Evolutionary conservation across 495 filamentous ascomycete species (phyloP), one percentile per base, ranked within the genome.

Genomic region (Aspergillus bridgeri): DNA sequence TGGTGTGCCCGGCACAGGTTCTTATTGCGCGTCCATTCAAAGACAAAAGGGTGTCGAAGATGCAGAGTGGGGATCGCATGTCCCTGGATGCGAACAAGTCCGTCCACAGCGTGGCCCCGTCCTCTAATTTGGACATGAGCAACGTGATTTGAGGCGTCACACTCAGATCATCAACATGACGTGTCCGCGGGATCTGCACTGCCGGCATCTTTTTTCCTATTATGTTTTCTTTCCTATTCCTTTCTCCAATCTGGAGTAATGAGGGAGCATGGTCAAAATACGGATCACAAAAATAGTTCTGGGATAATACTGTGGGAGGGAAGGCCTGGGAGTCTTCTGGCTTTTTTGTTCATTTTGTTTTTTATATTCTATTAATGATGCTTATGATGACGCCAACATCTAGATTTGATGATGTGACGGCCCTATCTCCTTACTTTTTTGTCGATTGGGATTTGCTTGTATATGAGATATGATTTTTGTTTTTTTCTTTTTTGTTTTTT

Each of bases 1-100:
- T 97, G 42, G 90, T 98, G 42, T 92, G 86, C 56, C 92, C 92
- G 7, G 94, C 95, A 18, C 91, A 97, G 70, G 95, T 98, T 44
- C 82, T 98, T 27, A 83, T 96, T 20, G 77, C 79, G 17, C 72
- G 74, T 29, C 69, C 70, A 2, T 65, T 65, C 57, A 78, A 77
- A 62, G 79, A 79, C 42, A 77, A 74, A 59, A 74, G 67, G 56
- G 61, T 73, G 45, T 70, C 68, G 15, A 64, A 66, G 52, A 76
- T 76, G 63, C 49, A 69, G 51, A 80, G 76, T 53, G 73, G 71
- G 44, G 76, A 80, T 51, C 74, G 74, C 53, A 78, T 77, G 76
- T 77, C 76, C 9, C 44, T 77, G 21, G 72, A 75, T 57, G 68
- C 61, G 17, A 58, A 60, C 42, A 66, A 65, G 42, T 80, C 77